These are phyloP conservation scores for Rhodotorula graminis DNA, from an alignment of 768 basidiomycete genomes.

Conservation along the genomic window DNA sequence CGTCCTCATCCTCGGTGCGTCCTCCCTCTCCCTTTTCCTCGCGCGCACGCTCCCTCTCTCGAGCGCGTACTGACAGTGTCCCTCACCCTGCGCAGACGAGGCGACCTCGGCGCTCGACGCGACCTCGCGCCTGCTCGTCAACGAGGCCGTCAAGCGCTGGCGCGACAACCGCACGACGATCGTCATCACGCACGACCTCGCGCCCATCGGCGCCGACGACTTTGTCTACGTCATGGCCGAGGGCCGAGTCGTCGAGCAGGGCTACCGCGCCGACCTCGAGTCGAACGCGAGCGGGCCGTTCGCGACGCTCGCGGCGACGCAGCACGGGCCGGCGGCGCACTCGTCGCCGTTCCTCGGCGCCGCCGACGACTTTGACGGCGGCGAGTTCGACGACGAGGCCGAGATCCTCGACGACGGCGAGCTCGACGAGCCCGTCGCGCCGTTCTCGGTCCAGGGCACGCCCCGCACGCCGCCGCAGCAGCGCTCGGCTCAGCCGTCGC, in stretches of 20 bases:
- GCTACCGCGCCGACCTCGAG: constrained; percentile 76
- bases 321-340: constrained; percentile 41
- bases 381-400: constrained; percentile 12
- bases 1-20: constrained; percentile 82
- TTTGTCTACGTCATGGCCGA: constrained; percentile 88
- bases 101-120: constrained; percentile 65
- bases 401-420: constrained; percentile 51
- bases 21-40: background rate
- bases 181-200: constrained; percentile 92
- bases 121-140: constrained; percentile 78
- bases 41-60: too few species aligned
- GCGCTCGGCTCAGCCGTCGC: background rate
- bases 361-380: background rate
- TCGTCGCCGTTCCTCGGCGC: constrained; percentile 41
- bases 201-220: constrained; percentile 67
- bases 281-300: constrained; percentile 60
- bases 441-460: constrained; percentile 8
- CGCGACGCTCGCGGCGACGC: constrained; percentile 56
- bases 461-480: background rate
- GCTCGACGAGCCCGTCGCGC: constrained; percentile 8
- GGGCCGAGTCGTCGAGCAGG: constrained; percentile 77
- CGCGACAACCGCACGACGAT: constrained; percentile 75
- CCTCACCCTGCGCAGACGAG: constrained; percentile 48
- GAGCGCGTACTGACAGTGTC: background rate
- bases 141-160: constrained; percentile 62